Evolutionary conservation across 164 flowering plant species (phyloP).

Genomic region (Warburgia ugandensis): DNA sequence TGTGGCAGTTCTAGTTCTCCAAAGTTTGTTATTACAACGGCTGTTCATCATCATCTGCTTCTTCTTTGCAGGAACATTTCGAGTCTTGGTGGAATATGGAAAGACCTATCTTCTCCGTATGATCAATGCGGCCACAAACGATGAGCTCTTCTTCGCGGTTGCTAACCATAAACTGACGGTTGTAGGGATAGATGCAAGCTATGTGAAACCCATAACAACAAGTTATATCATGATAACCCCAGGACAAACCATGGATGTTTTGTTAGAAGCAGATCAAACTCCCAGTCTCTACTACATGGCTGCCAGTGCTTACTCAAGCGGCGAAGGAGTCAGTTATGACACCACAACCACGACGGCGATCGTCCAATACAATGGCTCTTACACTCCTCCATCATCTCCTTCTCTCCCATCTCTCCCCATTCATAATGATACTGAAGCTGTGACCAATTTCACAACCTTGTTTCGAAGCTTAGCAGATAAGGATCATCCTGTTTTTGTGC

Average conservation of each 20-base stretch:
- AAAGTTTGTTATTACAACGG: no score
- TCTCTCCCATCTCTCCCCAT: conserved; percentile 12
- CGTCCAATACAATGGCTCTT: conserved; percentile 11
- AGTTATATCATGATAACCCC: conserved; percentile 18
- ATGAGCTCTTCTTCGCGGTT: conserved; percentile 13
- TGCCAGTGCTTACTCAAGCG: conserved; percentile 17
- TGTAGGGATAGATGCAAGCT: conserved; percentile 16
- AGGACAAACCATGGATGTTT: conserved; percentile 23
- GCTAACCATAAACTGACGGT: conserved; percentile 15
- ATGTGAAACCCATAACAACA: conserved; percentile 15
- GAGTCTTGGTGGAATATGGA: conserved; percentile 6
- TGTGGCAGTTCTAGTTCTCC: no score
- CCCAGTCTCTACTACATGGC: conserved; percentile 24
- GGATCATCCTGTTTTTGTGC: conserved; percentile 22
- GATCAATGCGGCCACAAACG: conserved; percentile 12
- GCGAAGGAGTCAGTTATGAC: conserved; percentile 1
- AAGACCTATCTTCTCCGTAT: conserved; percentile 16
- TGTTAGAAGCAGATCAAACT: conserved; percentile 14
- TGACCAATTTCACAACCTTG: conserved; percentile 4
- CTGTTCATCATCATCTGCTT: background rate
- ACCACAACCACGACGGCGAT: conserved; percentile 26
- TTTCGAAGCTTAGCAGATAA: conserved; percentile 17
- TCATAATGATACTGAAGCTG: conserved; percentile 8
- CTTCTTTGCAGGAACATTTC: conserved; percentile 9
- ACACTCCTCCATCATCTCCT: background rate